Percentiles rank a stretch among this genome's conserved stretches.
phyloP scores from a whole-genome alignment of 768 basidiomycete species.

The Psilocybe sp. region DNA sequence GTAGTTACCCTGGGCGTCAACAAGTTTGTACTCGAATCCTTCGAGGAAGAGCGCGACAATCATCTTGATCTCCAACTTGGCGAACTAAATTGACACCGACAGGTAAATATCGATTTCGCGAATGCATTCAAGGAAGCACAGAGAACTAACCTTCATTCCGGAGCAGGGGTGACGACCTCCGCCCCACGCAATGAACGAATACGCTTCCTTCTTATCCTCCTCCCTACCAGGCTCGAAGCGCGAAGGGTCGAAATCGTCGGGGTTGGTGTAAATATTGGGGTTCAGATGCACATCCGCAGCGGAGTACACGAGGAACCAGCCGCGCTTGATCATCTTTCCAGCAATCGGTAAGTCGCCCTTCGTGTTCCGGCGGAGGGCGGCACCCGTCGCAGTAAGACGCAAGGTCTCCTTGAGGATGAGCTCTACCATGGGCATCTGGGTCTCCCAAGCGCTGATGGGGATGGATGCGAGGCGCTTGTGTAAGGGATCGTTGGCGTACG shows the following conservation, averaged over 20 bases:
- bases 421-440: slow-evolving; percentile 35
- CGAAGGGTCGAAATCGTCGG: slow-evolving; percentile 31
- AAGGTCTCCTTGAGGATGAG: slow-evolving; percentile 37
- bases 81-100: slow-evolving; percentile 14
- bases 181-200: slow-evolving; percentile 15
- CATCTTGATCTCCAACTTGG: slow-evolving; percentile 37
- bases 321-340: slow-evolving; percentile 22
- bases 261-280: slow-evolving; percentile 31
- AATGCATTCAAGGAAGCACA: no score
- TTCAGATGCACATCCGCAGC: slow-evolving; percentile 33
- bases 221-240: slow-evolving; percentile 28
- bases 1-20: slow-evolving; percentile 27
- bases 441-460: slow-evolving; percentile 37
- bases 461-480: slow-evolving; percentile 32
- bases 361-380: slow-evolving; percentile 33
- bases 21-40: slow-evolving; percentile 31
- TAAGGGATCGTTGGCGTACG: slow-evolving; percentile 24
- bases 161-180: slow-evolving; percentile 37
- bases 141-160: slow-evolving; percentile 26
- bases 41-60: slow-evolving; percentile 30
- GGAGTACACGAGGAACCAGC: slow-evolving; percentile 34
- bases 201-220: slow-evolving; percentile 19
- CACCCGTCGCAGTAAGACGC: slow-evolving; percentile 25
- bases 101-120: not conserved
- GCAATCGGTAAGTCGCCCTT: slow-evolving; percentile 25